Conservation (phyloP, 768 basidiomycete species). For the Boletus edulis region DNA sequence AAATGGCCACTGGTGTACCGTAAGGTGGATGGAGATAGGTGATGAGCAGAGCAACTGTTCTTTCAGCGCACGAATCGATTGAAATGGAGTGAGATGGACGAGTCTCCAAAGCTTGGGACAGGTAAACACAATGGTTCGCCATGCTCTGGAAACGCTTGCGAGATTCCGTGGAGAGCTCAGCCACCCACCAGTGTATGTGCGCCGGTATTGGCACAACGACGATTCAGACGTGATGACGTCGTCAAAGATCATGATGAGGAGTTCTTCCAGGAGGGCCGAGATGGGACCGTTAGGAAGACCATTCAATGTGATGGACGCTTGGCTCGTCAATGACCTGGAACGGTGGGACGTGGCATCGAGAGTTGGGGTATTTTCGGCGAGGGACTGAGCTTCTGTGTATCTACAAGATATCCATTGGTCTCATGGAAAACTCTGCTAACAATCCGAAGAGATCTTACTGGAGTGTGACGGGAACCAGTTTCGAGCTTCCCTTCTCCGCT, state of each 20-base stretch:
- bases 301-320: neutral
- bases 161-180: conserved; percentile 12
- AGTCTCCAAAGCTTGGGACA: conserved; percentile 22
- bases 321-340: neutral
- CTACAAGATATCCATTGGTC: neutral
- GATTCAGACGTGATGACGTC: conserved; percentile 14
- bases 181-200: neutral
- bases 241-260: conserved; percentile 22
- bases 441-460: conserved; percentile 2
- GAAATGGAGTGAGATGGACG: conserved; percentile 15
- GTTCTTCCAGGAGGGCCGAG: conserved; percentile 14
- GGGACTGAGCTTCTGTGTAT: neutral
- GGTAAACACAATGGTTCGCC: conserved; percentile 13
- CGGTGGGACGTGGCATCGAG: neutral
- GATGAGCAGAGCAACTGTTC: conserved; percentile 19
- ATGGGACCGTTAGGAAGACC: conserved; percentile 3
- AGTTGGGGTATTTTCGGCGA: neutral
- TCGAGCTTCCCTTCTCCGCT: neutral
- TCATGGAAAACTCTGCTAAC: neutral
- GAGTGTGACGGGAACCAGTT: neutral
- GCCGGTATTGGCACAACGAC: neutral
- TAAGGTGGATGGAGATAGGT: conserved; percentile 11
- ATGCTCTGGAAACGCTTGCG: conserved; percentile 14
- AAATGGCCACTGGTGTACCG: conserved; percentile 21
- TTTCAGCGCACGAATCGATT: conserved; percentile 5